phyloP scores from a whole-genome alignment of 805 yeast species.

The Hanseniaspora guilliermondii region DNA sequence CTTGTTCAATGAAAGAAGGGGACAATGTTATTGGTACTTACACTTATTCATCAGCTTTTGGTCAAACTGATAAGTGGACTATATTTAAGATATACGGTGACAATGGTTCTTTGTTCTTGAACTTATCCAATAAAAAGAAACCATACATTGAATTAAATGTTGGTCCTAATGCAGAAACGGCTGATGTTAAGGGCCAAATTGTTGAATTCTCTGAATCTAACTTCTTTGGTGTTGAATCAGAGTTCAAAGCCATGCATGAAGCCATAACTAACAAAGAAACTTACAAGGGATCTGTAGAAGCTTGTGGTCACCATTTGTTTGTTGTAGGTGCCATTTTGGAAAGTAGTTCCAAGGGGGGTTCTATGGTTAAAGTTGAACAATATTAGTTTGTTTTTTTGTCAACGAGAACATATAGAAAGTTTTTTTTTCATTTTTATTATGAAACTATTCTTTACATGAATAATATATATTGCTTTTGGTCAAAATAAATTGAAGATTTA shows the following conservation, averaged over 20 bases:
- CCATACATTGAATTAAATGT: slow-evolving; percentile 28
- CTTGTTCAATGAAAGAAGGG: slow-evolving; percentile 44
- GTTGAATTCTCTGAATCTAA: slow-evolving; percentile 31
- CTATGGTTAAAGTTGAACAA: slow-evolving; percentile 35
- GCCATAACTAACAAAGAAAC: slow-evolving; percentile 60
- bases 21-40: slow-evolving; percentile 63
- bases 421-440: not conserved
- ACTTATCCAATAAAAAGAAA: slow-evolving; percentile 39
- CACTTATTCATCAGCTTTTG: slow-evolving; percentile 77
- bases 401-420: too few species aligned
- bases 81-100: slow-evolving; percentile 64
- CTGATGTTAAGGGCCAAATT: slow-evolving; percentile 24
- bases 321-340: slow-evolving; percentile 75
- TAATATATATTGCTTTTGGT: not conserved
- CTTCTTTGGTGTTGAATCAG: slow-evolving; percentile 46
- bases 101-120: slow-evolving; percentile 60
- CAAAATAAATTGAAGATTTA: too few species aligned
- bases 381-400: too few species aligned
- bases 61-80: slow-evolving; percentile 61
- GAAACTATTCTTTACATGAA: not conserved
- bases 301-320: slow-evolving; percentile 86
- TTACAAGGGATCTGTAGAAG: slow-evolving; percentile 52
- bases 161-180: slow-evolving; percentile 24
- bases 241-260: slow-evolving; percentile 42
- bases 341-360: slow-evolving; percentile 47